Conservation (phyloP, 805 yeast genomes). For the Lachancea nothofagi region DNA sequence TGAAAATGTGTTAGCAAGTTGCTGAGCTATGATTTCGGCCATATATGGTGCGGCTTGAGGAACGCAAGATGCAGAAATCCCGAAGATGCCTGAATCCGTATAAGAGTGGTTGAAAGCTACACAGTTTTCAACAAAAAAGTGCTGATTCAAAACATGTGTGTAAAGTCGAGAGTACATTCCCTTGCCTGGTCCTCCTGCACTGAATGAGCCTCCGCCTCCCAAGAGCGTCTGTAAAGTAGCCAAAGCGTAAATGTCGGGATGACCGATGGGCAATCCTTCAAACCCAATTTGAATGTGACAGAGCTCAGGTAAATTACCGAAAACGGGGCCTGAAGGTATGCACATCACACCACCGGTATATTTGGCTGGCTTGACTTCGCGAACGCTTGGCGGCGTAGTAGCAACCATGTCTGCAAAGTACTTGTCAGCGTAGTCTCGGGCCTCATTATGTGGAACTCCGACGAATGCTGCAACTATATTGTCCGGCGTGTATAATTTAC, state of each 20-base stretch:
- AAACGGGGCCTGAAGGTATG: slow-evolving; percentile 48
- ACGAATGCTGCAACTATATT: slow-evolving; percentile 80
- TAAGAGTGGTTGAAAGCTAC: slow-evolving; percentile 84
- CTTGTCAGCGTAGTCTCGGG: slow-evolving; percentile 55
- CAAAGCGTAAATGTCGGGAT: slow-evolving; percentile 83
- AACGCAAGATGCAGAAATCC: slow-evolving; percentile 75
- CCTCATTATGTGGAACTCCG: slow-evolving; percentile 70
- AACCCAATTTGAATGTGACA: slow-evolving; percentile 83
- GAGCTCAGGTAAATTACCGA: slow-evolving; percentile 69
- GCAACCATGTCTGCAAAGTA: slow-evolving; percentile 59
- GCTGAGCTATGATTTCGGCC: slow-evolving; percentile 71
- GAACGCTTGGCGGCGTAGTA: slow-evolving; percentile 22
- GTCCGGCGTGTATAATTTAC: slow-evolving; percentile 67
- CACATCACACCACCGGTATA: slow-evolving; percentile 59
- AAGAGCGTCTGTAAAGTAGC: slow-evolving; percentile 85
- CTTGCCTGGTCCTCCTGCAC: slow-evolving; percentile 99
- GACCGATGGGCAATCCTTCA: slow-evolving; percentile 77
- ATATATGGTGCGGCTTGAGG: slow-evolving; percentile 82
- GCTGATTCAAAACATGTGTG: slow-evolving; percentile 84
- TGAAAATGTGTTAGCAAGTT: slow-evolving; percentile 47
- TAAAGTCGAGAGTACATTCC: slow-evolving; percentile 96
- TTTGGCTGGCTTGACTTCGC: slow-evolving; percentile 34
- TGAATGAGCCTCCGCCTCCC: slow-evolving; percentile 96
- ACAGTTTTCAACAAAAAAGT: slow-evolving; percentile 86
- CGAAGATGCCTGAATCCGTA: slow-evolving; percentile 86